These are phyloP conservation scores for Carpinus viminea DNA, from an alignment of 306 rosid species.

Conservation along the genomic window DNA sequence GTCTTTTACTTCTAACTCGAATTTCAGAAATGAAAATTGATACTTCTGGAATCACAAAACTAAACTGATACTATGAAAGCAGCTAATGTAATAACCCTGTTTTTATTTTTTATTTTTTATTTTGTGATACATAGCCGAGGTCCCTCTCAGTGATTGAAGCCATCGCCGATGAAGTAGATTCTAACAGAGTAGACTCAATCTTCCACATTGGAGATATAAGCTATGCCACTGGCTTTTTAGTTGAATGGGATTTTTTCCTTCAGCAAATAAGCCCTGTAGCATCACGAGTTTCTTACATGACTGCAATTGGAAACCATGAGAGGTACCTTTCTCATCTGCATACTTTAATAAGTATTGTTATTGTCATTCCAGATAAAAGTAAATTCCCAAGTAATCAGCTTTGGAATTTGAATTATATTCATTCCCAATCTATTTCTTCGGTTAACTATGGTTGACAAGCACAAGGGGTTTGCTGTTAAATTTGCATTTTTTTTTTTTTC, in stretches of 20 bases:
- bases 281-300: constrained; percentile 78
- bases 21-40: too few species aligned
- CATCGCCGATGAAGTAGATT: constrained; percentile 45
- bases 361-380: neutral
- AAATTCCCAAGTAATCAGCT: neutral
- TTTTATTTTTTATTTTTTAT: neutral
- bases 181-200: constrained; percentile 51
- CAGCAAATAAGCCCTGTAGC: constrained; percentile 61
- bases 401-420: neutral
- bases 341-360: neutral
- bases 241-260: constrained; percentile 88
- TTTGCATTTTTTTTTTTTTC: neutral
- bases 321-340: constrained; percentile 45
- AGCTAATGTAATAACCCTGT: constrained; percentile 1
- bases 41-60: too few species aligned
- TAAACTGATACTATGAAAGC: too few species aligned
- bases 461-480: neutral
- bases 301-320: constrained; percentile 92
- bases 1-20: too few species aligned
- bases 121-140: constrained; percentile 61
- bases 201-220: constrained; percentile 97
- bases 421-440: too few species aligned
- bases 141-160: constrained; percentile 71
- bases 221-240: constrained; percentile 86
- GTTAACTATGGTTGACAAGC: too few species aligned